These are phyloP conservation scores for Lasiosphaeria ovina DNA, from an alignment of 495 filamentous ascomycete species.

Conservation along the genomic window DNA sequence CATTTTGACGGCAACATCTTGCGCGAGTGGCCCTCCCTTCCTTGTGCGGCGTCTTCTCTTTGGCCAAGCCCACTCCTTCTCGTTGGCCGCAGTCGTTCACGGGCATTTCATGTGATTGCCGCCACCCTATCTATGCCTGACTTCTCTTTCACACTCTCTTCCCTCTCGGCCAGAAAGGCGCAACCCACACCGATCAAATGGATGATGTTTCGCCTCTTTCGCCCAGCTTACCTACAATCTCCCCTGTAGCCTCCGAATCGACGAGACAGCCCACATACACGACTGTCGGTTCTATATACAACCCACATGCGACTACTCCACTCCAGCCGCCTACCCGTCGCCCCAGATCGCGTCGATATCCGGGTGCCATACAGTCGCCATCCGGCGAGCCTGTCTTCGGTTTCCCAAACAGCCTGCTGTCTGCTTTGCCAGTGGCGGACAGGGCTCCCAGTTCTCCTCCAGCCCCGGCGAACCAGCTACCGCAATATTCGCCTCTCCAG, in stretches of 20 bases:
- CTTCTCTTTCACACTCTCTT: neutral
- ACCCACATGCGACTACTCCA: conserved; percentile 34
- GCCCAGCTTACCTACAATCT: conserved; percentile 3
- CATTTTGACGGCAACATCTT: no score
- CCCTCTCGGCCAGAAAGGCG: conserved; percentile 5
- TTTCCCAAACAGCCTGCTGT: conserved; percentile 21
- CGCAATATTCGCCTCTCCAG: conserved; percentile 45
- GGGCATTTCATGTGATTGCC: neutral
- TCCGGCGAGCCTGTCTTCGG: conserved; percentile 13
- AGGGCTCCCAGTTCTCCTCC: conserved; percentile 16
- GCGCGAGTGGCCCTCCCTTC: no score
- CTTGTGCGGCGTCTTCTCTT: no score
- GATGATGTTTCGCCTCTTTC: conserved; percentile 9
- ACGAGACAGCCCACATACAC: conserved; percentile 37
- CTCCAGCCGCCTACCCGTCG: conserved; percentile 47
- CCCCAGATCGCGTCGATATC: conserved; percentile 34
- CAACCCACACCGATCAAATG: conserved; percentile 16
- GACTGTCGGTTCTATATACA: conserved; percentile 48
- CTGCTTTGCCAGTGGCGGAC: conserved; percentile 25
- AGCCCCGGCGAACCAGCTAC: conserved; percentile 17
- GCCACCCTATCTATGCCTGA: neutral
- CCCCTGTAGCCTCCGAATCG: conserved; percentile 9
- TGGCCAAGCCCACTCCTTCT: no score
- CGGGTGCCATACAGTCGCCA: conserved; percentile 21
- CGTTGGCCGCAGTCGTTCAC: neutral